Conservation (phyloP, 2,329 filamentous ascomycete genomes). For the Capronia coronata region DNA sequence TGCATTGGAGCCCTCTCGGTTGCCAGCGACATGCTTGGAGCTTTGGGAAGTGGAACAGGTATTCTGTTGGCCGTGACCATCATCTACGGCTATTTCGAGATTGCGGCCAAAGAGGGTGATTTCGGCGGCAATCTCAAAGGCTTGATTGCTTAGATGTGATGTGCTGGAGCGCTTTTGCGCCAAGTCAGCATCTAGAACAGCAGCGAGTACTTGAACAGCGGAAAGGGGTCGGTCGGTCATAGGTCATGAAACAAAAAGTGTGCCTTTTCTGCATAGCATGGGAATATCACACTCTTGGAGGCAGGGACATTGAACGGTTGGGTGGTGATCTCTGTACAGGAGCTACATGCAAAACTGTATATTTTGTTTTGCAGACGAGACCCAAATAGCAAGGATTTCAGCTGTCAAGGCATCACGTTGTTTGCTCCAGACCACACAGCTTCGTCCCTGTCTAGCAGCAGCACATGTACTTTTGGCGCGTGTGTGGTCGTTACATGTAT, state of each 20-base stretch:
- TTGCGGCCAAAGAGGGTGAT: constrained; percentile 97
- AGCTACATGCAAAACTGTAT: not conserved
- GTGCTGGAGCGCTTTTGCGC: not conserved
- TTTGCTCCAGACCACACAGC: not conserved
- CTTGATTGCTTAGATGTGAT: constrained; percentile 45
- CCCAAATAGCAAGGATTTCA: not conserved
- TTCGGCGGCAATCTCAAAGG: constrained; percentile 66
- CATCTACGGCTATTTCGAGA: constrained; percentile 99
- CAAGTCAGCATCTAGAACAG: constrained; percentile 4
- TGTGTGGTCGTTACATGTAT: too few relatives aligned
- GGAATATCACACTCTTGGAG: constrained; percentile 1
- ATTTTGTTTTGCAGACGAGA: not conserved
- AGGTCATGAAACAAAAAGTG: constrained; percentile 6
- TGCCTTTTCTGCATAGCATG: constrained; percentile 15
- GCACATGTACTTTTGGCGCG: too few relatives aligned
- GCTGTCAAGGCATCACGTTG: not conserved
- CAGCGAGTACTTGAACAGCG: not conserved
- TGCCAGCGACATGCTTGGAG: constrained; percentile 88
- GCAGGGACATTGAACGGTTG: not conserved
- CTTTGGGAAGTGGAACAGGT: constrained; percentile 93
- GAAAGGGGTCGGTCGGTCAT: not conserved
- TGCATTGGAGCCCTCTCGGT: constrained; percentile 98
- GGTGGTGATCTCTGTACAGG: constrained; percentile 2
- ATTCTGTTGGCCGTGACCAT: constrained; percentile 98
- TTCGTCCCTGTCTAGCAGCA: too few relatives aligned